Evolutionary conservation across 345 rosid species (phyloP).

Genomic region (Eucalyptus tenuipes): DNA sequence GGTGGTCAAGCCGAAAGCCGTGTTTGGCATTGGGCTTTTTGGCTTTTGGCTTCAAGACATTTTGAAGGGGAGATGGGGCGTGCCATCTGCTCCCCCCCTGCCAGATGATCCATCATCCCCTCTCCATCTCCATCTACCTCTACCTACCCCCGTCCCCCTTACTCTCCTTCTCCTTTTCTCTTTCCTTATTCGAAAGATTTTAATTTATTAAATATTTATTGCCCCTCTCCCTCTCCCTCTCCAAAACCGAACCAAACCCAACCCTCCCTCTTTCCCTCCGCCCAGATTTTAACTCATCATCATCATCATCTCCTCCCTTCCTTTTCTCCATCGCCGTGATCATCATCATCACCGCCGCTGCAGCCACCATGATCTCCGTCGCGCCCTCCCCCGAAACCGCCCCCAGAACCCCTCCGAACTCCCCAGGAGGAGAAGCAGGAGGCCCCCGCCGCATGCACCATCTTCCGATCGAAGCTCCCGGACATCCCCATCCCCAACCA

Average conservation of each 20-base stretch:
- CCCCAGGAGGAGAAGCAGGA: not conserved
- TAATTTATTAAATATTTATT: not conserved
- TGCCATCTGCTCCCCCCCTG: not conserved
- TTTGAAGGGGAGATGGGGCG: not conserved
- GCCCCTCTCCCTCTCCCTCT: not conserved
- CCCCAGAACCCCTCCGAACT: not conserved
- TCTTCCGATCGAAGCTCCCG: conserved; percentile 76
- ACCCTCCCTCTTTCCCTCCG: not conserved
- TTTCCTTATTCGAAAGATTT: not conserved
- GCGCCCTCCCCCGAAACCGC: not conserved
- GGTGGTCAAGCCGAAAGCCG: not conserved
- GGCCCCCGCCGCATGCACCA: not conserved
- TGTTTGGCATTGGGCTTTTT: not conserved
- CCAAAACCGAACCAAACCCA: not conserved
- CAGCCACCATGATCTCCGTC: not conserved
- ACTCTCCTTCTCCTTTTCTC: not conserved
- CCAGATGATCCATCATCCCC: not conserved
- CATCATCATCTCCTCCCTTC: not conserved
- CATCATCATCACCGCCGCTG: not conserved
- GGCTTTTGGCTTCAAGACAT: not conserved
- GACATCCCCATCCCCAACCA: conserved; percentile 62
- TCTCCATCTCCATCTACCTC: not conserved
- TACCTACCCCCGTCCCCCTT: not conserved
- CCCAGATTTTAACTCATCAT: not conserved
- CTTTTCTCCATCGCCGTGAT: not conserved